Evolutionary conservation across 163 green algal species (phyloP).

Genomic region (Coccomyxa subellipsoidea): DNA sequence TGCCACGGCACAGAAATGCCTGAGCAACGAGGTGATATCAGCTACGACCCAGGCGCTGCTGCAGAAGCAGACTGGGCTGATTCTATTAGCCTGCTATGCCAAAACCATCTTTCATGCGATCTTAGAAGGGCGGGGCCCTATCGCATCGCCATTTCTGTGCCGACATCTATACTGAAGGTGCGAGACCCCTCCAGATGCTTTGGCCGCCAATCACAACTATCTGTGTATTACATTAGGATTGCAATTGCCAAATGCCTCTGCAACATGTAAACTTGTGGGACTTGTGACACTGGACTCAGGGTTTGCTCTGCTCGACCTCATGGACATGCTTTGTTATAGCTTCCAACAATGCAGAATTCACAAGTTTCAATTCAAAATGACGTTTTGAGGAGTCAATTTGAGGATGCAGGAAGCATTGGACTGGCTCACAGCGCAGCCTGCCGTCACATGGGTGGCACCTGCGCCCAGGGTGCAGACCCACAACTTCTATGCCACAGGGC

Average conservation of each 20-base stretch:
- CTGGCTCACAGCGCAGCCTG: constrained; percentile 39
- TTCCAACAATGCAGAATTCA: too few species aligned
- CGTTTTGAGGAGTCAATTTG: too few species aligned
- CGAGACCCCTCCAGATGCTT: too few species aligned
- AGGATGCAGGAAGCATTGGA: background rate
- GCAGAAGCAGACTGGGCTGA: background rate
- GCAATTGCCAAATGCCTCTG: too few species aligned
- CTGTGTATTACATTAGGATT: too few species aligned
- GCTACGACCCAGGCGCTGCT: background rate
- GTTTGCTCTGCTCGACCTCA: too few species aligned
- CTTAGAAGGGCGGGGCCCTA: background rate
- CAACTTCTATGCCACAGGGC: constrained; percentile 62
- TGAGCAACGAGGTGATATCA: background rate
- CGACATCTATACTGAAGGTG: background rate
- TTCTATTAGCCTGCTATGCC: background rate
- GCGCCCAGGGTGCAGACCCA: constrained; percentile 33
- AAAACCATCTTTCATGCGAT: background rate
- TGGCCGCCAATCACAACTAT: too few species aligned
- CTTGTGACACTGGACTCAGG: too few species aligned
- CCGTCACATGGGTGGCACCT: constrained; percentile 53
- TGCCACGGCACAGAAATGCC: too few species aligned
- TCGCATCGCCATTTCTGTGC: background rate
- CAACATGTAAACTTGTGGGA: too few species aligned
- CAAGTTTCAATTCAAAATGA: too few species aligned
- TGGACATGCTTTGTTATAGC: too few species aligned